These are phyloP conservation scores for Exobasidium rhododendri DNA, from an alignment of 1,284 basidiomycete species.

Conservation along the genomic window DNA sequence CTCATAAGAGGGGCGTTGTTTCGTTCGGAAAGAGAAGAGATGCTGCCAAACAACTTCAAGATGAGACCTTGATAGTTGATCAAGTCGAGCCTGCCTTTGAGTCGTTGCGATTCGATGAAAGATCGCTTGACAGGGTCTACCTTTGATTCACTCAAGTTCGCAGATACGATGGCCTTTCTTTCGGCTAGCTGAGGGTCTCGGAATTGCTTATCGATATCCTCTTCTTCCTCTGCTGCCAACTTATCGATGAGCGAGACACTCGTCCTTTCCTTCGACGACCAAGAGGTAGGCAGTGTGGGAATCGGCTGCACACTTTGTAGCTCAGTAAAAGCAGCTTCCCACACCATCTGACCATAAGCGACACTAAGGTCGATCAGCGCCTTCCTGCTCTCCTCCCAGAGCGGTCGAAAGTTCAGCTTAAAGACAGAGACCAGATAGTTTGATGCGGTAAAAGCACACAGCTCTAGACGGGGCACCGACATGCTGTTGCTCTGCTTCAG, in stretches of 20 bases:
- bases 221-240: conserved; percentile 20
- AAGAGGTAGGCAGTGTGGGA: background rate
- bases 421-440: conserved; percentile 43
- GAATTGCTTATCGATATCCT: conserved; percentile 38
- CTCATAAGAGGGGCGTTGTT: conserved; percentile 38
- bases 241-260: background rate
- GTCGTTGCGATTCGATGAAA: background rate
- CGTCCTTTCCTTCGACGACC: background rate
- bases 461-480: background rate
- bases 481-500: conserved; percentile 13
- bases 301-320: conserved; percentile 13
- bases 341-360: conserved; percentile 23
- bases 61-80: conserved; percentile 47
- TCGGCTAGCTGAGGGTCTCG: conserved; percentile 33
- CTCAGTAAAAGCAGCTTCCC: conserved; percentile 27
- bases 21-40: conserved; percentile 32
- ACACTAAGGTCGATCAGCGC: conserved; percentile 38
- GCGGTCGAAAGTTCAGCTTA: conserved; percentile 50
- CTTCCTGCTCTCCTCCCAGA: conserved; percentile 46
- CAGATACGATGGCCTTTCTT: conserved; percentile 18
- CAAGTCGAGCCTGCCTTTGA: conserved; percentile 33
- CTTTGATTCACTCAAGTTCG: background rate
- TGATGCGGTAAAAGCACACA: conserved; percentile 21
- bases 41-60: conserved; percentile 33
- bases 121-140: background rate